These are phyloP conservation scores for Cryptococcus sp. DNA, from an alignment of 1,284 basidiomycete species.

Conservation along the genomic window DNA sequence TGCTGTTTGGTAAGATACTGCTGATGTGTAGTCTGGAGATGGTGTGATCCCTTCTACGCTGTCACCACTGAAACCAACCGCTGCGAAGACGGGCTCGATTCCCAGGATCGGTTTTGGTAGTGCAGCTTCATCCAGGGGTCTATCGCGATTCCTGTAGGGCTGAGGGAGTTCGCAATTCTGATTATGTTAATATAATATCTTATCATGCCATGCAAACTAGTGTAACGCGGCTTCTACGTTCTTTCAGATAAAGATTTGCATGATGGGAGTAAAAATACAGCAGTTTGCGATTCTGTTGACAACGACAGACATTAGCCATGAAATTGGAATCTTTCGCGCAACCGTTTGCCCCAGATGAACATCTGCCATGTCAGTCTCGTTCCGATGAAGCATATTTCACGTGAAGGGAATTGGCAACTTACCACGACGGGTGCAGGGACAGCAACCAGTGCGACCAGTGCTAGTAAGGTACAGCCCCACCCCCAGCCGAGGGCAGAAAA, in stretches of 20 bases:
- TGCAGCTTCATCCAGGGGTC: neutral
- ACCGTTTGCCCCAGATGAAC: conserved; percentile 44
- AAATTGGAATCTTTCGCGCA: conserved; percentile 45
- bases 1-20: neutral
- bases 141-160: neutral
- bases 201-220: too few relatives aligned
- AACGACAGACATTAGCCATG: conserved; percentile 19
- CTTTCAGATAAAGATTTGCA: too few relatives aligned
- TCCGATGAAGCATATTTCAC: neutral
- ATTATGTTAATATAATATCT: too few relatives aligned
- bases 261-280: too few relatives aligned
- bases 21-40: conserved; percentile 35
- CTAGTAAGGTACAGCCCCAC: conserved; percentile 48
- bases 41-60: conserved; percentile 39
- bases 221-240: too few relatives aligned
- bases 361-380: conserved; percentile 21
- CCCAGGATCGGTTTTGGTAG: conserved; percentile 32
- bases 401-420: conserved; percentile 10
- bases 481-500: conserved; percentile 51
- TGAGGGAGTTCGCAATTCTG: too few relatives aligned
- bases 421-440: conserved; percentile 47
- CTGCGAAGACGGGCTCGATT: conserved; percentile 22
- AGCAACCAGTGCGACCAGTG: conserved; percentile 42
- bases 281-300: too few relatives aligned
- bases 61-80: conserved; percentile 31